Evolutionary conservation across 139 green algal species (phyloP).

Genomic region (Tetradesmus lagerheimii): DNA sequence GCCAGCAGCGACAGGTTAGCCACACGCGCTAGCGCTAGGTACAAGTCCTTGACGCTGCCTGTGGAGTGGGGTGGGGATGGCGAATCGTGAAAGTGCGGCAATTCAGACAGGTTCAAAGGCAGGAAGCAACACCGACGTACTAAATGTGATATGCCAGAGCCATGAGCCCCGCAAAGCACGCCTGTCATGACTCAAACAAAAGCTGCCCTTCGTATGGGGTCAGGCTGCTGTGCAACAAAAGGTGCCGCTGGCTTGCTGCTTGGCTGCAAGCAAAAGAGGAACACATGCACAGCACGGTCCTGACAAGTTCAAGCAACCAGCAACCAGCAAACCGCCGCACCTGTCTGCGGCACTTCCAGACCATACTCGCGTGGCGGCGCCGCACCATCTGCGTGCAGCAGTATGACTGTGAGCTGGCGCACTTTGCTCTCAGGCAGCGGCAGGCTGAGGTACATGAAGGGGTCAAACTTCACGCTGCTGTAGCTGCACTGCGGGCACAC

Average conservation of each 20-base stretch:
- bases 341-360: conserved; percentile 59
- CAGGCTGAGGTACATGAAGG: conserved; percentile 97
- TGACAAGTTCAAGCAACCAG: too few species aligned
- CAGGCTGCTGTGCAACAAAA: too few species aligned
- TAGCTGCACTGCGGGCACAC: conserved; percentile 88
- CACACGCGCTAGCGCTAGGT: conserved; percentile 53
- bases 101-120: neutral
- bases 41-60: conserved; percentile 65
- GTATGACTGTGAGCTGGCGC: conserved; percentile 64
- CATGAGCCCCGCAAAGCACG: too few species aligned
- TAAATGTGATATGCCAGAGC: too few species aligned
- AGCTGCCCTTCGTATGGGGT: too few species aligned
- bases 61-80: neutral
- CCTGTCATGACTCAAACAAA: too few species aligned
- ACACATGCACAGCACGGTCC: too few species aligned
- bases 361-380: conserved; percentile 47
- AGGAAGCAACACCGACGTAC: neutral
- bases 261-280: too few species aligned
- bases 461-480: conserved; percentile 92
- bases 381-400: conserved; percentile 70
- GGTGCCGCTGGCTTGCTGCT: too few species aligned
- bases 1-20: neutral
- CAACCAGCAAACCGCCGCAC: conserved; percentile 14
- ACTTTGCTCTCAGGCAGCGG: conserved; percentile 81
- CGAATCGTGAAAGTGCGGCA: too few species aligned